Evolutionary conservation across 2,329 filamentous ascomycete genomes (phyloP).

Genomic region (Ophiostoma australiae): DNA sequence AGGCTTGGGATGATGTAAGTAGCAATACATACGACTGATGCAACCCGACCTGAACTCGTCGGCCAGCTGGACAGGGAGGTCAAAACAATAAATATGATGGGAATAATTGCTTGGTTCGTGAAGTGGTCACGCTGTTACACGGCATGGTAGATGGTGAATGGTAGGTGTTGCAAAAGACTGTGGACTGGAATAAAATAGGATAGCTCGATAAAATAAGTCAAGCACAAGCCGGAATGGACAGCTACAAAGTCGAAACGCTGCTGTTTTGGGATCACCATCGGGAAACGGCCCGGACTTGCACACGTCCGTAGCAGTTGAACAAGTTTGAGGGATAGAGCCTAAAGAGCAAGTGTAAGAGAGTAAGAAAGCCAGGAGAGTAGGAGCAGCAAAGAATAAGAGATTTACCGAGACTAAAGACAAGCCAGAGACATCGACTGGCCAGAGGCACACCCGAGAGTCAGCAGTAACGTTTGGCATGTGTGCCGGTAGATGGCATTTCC

Average conservation of each 20-base stretch:
- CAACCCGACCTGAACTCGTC: constrained; percentile 4
- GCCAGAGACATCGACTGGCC: neutral
- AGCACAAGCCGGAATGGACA: neutral
- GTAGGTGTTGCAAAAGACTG: neutral
- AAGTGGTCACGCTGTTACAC: constrained; percentile 12
- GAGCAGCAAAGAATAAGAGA: neutral
- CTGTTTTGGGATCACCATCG: constrained; percentile 1
- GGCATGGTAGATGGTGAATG: neutral
- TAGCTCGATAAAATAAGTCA: neutral
- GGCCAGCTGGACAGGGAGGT: neutral
- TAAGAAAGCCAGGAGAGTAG: neutral
- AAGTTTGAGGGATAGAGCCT: neutral
- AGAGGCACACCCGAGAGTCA: neutral
- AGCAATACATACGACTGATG: neutral
- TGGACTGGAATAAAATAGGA: neutral
- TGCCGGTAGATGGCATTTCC: constrained; percentile 3
- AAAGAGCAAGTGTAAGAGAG: neutral
- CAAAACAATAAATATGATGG: constrained; percentile 4
- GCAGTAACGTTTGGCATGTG: constrained; percentile 13
- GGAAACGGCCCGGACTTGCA: neutral
- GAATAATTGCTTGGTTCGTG: constrained; percentile 11
- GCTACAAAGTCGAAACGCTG: neutral
- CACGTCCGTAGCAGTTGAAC: constrained; percentile 9
- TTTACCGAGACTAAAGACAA: too few species aligned
- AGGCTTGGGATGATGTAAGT: neutral